Percentiles rank a stretch among this genome's conserved stretches.
Conservation (phyloP, 192 early-diverging fungal genomes). For the Chytriomyces confervae region DNA sequence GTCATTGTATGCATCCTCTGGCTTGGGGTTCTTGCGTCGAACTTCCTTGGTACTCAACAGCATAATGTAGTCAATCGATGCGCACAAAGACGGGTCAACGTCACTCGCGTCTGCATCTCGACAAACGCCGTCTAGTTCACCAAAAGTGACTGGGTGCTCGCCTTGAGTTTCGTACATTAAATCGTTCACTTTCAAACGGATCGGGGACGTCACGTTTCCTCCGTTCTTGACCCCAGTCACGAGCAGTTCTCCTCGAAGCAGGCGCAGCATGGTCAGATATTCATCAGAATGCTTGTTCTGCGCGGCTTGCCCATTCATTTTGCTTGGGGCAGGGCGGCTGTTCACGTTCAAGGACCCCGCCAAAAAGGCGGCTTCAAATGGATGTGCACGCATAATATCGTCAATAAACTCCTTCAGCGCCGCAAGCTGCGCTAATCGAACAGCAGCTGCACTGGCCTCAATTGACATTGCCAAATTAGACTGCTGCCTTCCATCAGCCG, state of each 20-base stretch:
- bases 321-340: constrained; percentile 44
- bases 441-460: constrained; percentile 60
- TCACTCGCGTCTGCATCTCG: neutral
- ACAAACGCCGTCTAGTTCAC: constrained; percentile 54
- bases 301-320: neutral
- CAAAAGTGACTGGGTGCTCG: constrained; percentile 81
- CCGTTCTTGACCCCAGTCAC: neutral
- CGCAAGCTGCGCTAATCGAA: constrained; percentile 68
- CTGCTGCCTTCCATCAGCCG: neutral
- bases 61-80: constrained; percentile 19
- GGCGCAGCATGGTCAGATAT: constrained; percentile 38
- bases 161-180: constrained; percentile 62
- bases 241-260: constrained; percentile 40
- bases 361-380: constrained; percentile 63
- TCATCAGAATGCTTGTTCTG: constrained; percentile 36
- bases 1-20: constrained; percentile 1
- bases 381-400: constrained; percentile 49
- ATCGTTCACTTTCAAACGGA: constrained; percentile 50
- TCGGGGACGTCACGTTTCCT: neutral
- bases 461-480: constrained; percentile 46
- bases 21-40: neutral
- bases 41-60: neutral
- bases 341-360: constrained; percentile 78
- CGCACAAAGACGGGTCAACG: neutral
- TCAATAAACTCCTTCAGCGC: constrained; percentile 72